Base-by-base conservation (phyloP, 2,329 filamentous ascomycete genomes). In the Colletotrichum theobromicola region DNA sequence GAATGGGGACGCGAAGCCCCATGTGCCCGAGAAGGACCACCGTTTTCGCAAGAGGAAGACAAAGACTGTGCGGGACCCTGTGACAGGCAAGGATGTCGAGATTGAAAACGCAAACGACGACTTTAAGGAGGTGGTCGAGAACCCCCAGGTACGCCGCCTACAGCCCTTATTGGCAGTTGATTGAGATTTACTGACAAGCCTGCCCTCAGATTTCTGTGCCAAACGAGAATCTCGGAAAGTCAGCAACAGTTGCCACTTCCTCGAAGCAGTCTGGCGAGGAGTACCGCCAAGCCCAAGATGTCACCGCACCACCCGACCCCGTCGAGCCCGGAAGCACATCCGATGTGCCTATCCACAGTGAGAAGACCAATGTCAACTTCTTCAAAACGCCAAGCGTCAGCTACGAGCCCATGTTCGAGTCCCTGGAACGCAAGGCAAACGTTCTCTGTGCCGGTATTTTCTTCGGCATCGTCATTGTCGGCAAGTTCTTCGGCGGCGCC, bases 341-440 rank as follows among this genome's bases (percentile, higher is more conserved):
- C 30, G 97, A 98, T 83, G 95, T 98, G 2, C 97, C 97, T 4
- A 98, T 98, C 73, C 94, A 96, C 81, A 96, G 96, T 79, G 96
- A 98, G 82, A 98, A 97, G 89, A 98, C 97, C 5, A 98, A 98
- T 76, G 93, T 98, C 21, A 89, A 98, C 34, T 98, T 98, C 84
- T 96, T 98, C 83, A 96, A 97, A 18, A 98, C 96, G 0, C 96
- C 96, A 0, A 94, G 94, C 0, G 90, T 98, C 77, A 95, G 93
- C 85, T 98, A 95, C 81, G 95, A 98, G 83, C 95, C 96, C 6
- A 98, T 95, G 90, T 98, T 94, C 82, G 90, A 88, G 24, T 84
- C 90, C 15, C 84, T 98, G 72, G 95, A 98, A 84, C 90, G 91
- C 77, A 91, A 93, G 12, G 94, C 93, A n/a, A 92, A 91, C 60